Evolutionary conservation across 2,329 filamentous ascomycete species (phyloP).

Genomic region (Arthroderma uncinatum): DNA sequence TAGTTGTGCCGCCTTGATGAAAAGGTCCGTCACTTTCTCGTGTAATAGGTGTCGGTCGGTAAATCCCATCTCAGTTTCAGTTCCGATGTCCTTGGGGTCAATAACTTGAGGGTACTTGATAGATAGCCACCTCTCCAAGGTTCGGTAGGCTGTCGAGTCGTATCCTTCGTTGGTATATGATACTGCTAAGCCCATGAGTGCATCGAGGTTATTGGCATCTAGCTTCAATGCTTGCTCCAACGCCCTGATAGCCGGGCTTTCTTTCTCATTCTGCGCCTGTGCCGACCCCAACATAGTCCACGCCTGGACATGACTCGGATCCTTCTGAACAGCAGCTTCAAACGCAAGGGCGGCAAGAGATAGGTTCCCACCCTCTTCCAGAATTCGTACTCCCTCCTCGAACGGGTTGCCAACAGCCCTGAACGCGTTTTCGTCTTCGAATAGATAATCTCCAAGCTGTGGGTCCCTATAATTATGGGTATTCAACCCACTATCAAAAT

Average conservation of each 20-base stretch:
- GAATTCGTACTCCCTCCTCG: conserved; percentile 83
- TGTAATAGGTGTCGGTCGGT: conserved; percentile 85
- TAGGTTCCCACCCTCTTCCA: conserved; percentile 86
- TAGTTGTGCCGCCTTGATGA: conserved; percentile 84
- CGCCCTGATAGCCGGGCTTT: conserved; percentile 86
- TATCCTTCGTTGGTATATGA: conserved; percentile 99
- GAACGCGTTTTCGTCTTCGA: conserved; percentile 91
- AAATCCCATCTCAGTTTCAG: conserved; percentile 74
- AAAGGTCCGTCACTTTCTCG: conserved; percentile 78
- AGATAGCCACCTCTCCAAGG: conserved; percentile 92
- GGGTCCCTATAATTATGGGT: conserved; percentile 64
- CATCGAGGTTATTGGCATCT: conserved; percentile 74
- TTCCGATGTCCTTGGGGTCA: conserved; percentile 57
- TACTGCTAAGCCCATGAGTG: conserved; percentile 88
- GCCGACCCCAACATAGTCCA: conserved; percentile 88
- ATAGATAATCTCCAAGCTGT: conserved; percentile 78
- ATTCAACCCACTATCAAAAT: conserved; percentile 54
- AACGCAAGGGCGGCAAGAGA: conserved; percentile 89
- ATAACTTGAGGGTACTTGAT: conserved; percentile 82
- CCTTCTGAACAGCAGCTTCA: conserved; percentile 86
- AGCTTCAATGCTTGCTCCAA: conserved; percentile 82
- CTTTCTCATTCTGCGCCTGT: conserved; percentile 97
- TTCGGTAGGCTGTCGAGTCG: conserved; percentile 91
- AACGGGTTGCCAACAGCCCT: conserved; percentile 71
- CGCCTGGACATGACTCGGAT: conserved; percentile 75